Evolutionary conservation across 306 rosid species (phyloP).

Genomic region (Medicago lupulina): DNA sequence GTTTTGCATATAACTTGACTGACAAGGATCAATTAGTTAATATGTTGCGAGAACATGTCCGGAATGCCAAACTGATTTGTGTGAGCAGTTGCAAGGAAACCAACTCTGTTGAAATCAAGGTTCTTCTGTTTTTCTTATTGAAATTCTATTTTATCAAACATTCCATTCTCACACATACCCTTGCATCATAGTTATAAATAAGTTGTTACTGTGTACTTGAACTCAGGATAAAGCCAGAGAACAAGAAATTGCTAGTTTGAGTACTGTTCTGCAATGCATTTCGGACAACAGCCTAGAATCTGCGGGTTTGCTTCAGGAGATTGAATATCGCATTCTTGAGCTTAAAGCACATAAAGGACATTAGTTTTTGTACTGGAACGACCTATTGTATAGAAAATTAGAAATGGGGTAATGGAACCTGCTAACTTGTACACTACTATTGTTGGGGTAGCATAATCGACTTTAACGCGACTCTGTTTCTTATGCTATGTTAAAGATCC

Average conservation of each 20-base stretch:
- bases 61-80: constrained; percentile 29
- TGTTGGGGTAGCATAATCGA: constrained; percentile 19
- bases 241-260: too few species aligned
- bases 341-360: neutral
- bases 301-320: too few species aligned
- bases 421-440: neutral
- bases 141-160: neutral
- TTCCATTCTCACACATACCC: neutral
- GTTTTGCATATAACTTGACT: neutral
- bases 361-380: neutral
- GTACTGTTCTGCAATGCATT: too few species aligned
- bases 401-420: neutral
- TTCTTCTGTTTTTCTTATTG: constrained; percentile 24
- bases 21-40: neutral
- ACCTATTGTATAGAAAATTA: too few species aligned
- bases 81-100: constrained; percentile 10
- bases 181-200: too few species aligned
- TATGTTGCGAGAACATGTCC: neutral
- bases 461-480: constrained; percentile 37
- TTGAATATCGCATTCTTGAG: too few species aligned
- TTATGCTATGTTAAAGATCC: neutral
- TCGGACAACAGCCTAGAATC: too few species aligned
- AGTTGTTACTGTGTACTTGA: too few species aligned
- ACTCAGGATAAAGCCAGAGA: too few species aligned
- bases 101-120: constrained; percentile 44